Percentiles rank a stretch among this genome's conserved stretches.
These are phyloP conservation scores for Austroboletus eburneus DNA, from an alignment of 768 basidiomycete species.

Conservation along the genomic window DNA sequence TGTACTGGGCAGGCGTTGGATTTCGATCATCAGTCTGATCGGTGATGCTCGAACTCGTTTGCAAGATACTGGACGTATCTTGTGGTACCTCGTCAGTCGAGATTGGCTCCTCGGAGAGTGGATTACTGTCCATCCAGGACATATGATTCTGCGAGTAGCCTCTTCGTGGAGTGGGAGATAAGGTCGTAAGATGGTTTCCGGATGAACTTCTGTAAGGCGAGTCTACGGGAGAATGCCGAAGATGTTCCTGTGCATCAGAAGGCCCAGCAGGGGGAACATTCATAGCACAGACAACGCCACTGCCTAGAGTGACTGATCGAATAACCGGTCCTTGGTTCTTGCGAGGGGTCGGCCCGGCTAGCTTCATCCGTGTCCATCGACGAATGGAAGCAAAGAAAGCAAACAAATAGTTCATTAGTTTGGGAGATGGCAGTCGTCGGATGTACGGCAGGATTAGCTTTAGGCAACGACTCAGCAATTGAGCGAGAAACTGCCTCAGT, in stretches of 20 bases:
- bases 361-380: background rate
- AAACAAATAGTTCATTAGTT: background rate
- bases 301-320: background rate
- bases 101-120: conserved; percentile 17
- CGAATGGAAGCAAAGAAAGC: conserved; percentile 2
- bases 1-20: background rate
- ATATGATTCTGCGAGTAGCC: conserved; percentile 7
- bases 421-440: background rate
- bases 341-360: background rate
- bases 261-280: conserved; percentile 4
- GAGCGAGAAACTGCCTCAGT: background rate
- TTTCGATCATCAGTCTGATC: background rate
- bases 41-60: background rate
- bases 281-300: conserved; percentile 14
- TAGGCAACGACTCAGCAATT: background rate
- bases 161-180: conserved; percentile 10
- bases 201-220: conserved; percentile 10
- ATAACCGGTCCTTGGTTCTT: background rate
- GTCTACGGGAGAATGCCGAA: conserved; percentile 11
- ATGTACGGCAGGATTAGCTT: background rate
- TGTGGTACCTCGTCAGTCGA: background rate
- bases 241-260: conserved; percentile 1
- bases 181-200: conserved; percentile 11
- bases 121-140: conserved; percentile 7
- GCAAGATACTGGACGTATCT: background rate